Evolutionary conservation across 805 yeast genomes (phyloP), one percentile per base, ranked within the genome.

Genomic region (Yamadazyma paraphyllophila): DNA sequence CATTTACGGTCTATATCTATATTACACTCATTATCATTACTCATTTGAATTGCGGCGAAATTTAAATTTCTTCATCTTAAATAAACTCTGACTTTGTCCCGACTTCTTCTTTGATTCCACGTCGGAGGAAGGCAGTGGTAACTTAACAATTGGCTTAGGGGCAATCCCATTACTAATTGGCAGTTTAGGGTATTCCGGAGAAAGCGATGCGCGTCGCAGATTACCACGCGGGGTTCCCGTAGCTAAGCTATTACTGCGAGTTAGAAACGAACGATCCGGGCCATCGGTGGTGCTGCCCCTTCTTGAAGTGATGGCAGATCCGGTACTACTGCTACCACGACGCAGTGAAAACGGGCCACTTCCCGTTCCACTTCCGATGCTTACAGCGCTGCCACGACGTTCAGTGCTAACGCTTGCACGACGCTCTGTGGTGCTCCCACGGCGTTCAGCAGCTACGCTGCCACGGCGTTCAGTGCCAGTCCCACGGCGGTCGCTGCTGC

Each of bases 41-140:
- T 58, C 66, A 40, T 61, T 60, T 30, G 59, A 55, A 36, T 59
- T 61, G 31, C 73, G 53, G 39, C 74, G 54, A 27, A 64, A 51
- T 41, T 58, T 61, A 43, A 67, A 59, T 50, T 61, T 66, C 53
- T 49, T 51, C 52, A 50, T 48, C 44, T 48, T 46, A 34, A 49
- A 49, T 33, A 49, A 39, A 24, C 39, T 36, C 36, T 38, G 41
- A 11, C 25, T 7, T 7, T 16, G 31, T 7, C 15, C 24, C 20
- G 17, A 29, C 33, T 42, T 43, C 42, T 51, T 50, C 45, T 51
- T 46, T 4, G 24, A 13, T 25, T 56, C 60, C n/a, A 45, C 26
- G 16, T 51, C 55, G 32, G 49, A 46, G 26, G 43, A 49, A 13
- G 58, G 54, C 27, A 55, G 49, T 15, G 51, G 51, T 30, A 51